Conservation (phyloP, 805 yeast species). For the Suhomyces sp. region DNA sequence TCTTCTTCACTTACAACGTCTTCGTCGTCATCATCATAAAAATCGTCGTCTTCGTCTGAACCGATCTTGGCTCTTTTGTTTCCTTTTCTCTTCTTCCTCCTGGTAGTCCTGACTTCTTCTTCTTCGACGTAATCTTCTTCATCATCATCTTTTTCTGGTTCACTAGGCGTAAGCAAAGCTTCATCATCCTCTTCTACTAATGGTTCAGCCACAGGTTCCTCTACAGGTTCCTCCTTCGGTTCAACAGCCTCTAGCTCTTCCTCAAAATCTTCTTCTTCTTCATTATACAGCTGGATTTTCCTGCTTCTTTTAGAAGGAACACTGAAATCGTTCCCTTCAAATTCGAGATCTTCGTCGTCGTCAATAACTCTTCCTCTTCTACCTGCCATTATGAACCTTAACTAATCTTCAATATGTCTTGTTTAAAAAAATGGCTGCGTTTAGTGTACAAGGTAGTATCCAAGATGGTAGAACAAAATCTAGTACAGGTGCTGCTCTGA, state of each 20-base stretch:
- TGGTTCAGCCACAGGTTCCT: conserved; percentile 1
- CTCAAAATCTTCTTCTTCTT: conserved; percentile 18
- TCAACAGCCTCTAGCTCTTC: conserved; percentile 1
- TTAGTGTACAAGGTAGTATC: not conserved
- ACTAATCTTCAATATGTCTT: not conserved
- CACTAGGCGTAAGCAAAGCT: conserved; percentile 3
- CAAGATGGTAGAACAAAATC: not conserved
- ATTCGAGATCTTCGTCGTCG: conserved; percentile 21
- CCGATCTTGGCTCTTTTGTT: conserved; percentile 6
- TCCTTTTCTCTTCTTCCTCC: conserved; percentile 8
- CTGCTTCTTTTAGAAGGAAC: conserved; percentile 15
- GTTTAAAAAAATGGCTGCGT: not conserved
- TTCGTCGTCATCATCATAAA: conserved; percentile 12
- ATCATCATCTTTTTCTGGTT: conserved; percentile 11
- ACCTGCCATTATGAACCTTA: conserved; percentile 5
- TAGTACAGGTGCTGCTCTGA: not conserved
- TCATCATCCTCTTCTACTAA: conserved; percentile 3
- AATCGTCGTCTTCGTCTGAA: conserved; percentile 13
- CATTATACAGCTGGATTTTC: conserved; percentile 12
- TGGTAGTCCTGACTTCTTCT: conserved; percentile 10
- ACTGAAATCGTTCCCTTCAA: conserved; percentile 10
- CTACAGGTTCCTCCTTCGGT: conserved; percentile 4
- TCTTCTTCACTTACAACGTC: conserved; percentile 11
- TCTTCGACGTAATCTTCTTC: conserved; percentile 16
- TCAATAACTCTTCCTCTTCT: conserved; percentile 10